A percentile compares a stretch with the other conserved stretches of the same genome.
phyloP scores from a whole-genome alignment of 139 green algal genomes.

The Chlamydomonas eustigma region DNA sequence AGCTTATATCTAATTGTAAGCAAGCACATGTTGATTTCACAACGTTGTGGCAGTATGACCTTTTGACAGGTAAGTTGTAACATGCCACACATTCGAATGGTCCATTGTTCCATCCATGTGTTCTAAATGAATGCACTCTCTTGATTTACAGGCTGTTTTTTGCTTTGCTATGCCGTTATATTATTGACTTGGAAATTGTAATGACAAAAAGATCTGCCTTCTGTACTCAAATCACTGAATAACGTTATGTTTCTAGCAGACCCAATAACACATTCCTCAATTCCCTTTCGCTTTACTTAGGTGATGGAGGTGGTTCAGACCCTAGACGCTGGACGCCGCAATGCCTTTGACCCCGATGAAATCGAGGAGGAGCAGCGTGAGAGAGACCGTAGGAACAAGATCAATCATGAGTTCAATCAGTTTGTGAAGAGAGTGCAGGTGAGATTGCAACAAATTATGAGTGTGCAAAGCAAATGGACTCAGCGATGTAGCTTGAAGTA shows the following conservation, averaged over 20 bases:
- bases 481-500: background rate
- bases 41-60: too few species aligned
- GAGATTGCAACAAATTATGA: conserved; percentile 37
- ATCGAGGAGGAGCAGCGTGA: conserved; percentile 98
- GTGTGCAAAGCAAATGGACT: background rate
- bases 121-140: too few species aligned
- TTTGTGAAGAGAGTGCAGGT: conserved; percentile 55
- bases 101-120: too few species aligned
- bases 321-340: conserved; percentile 76
- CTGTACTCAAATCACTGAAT: background rate
- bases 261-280: background rate
- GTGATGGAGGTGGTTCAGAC: conserved; percentile 94
- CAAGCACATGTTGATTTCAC: too few species aligned
- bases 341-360: conserved; percentile 95
- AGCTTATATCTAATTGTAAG: too few species aligned
- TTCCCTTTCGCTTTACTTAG: background rate
- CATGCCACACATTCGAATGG: too few species aligned
- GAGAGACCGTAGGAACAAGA: conserved; percentile 85
- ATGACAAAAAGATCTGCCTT: too few species aligned
- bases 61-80: too few species aligned
- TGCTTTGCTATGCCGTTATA: too few species aligned
- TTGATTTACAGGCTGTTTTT: too few species aligned
- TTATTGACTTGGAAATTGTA: too few species aligned
- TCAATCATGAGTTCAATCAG: conserved; percentile 76
- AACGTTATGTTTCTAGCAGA: too few species aligned